A percentile compares a stretch with the other conserved stretches of the same genome.
These are phyloP conservation scores for Sporothrix globosa DNA, from an alignment of 2,329 filamentous ascomycete genomes.

Conservation along the genomic window DNA sequence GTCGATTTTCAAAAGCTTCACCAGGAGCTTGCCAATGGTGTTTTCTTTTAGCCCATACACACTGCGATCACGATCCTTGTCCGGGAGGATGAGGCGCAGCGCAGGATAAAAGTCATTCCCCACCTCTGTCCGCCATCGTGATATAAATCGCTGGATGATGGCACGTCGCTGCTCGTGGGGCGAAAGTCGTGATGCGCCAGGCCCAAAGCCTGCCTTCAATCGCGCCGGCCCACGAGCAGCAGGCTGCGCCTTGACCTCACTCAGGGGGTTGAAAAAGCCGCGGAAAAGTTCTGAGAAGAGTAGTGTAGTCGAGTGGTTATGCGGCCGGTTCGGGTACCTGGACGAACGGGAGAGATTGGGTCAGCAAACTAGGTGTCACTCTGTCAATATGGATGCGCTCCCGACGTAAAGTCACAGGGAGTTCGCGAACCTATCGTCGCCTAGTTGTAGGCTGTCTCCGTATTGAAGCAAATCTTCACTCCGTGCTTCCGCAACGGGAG, in stretches of 20 bases:
- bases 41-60: slow-evolving; percentile 96
- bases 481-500: slow-evolving; percentile 44
- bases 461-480: slow-evolving; percentile 60
- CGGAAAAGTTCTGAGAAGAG: slow-evolving; percentile 79
- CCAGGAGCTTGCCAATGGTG: slow-evolving; percentile 84
- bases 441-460: slow-evolving; percentile 45
- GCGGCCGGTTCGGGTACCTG: slow-evolving; percentile 80
- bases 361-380: background rate
- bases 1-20: slow-evolving; percentile 90
- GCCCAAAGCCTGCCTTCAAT: slow-evolving; percentile 58
- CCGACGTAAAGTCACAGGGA: too few species aligned
- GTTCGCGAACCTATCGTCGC: slow-evolving; percentile 43
- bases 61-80: slow-evolving; percentile 87
- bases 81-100: slow-evolving; percentile 85
- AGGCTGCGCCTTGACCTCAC: slow-evolving; percentile 77
- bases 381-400: background rate
- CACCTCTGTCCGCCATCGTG: slow-evolving; percentile 82
- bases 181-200: slow-evolving; percentile 61
- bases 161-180: slow-evolving; percentile 77
- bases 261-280: slow-evolving; percentile 78
- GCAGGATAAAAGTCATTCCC: slow-evolving; percentile 93
- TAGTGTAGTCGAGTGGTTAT: slow-evolving; percentile 76
- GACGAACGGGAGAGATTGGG: background rate
- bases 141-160: slow-evolving; percentile 85
- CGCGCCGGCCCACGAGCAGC: slow-evolving; percentile 57